phyloP scores from a whole-genome alignment of 2,329 filamentous ascomycete species.

The Drechslerella stenobrocha region DNA sequence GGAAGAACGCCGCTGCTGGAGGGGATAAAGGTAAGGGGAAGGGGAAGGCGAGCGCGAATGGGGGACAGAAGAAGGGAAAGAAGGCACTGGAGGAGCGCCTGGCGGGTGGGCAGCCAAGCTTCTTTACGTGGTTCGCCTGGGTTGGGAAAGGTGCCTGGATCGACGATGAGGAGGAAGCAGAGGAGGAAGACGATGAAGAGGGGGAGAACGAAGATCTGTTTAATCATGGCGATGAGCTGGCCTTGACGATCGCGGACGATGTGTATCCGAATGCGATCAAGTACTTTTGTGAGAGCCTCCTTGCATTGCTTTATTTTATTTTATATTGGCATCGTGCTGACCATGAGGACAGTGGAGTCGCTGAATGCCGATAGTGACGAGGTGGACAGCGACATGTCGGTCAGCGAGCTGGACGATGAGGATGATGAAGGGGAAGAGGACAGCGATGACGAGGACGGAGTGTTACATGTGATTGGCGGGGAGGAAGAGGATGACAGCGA shows the following conservation, averaged over 20 bases:
- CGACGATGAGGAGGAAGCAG: slow-evolving; percentile 59
- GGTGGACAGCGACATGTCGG: slow-evolving; percentile 64
- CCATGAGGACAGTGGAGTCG: slow-evolving; percentile 63
- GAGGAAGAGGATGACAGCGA: slow-evolving; percentile 52
- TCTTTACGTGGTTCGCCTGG: slow-evolving; percentile 52
- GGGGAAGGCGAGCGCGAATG: slow-evolving; percentile 57
- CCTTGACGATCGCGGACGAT: slow-evolving; percentile 79
- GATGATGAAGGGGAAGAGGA: slow-evolving; percentile 65
- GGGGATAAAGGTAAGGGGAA: slow-evolving; percentile 54
- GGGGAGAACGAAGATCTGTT: slow-evolving; percentile 75
- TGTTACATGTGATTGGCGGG: slow-evolving; percentile 49
- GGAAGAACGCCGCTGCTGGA: slow-evolving; percentile 58
- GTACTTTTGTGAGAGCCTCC: slow-evolving; percentile 75
- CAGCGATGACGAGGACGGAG: slow-evolving; percentile 57
- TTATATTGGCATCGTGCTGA: slow-evolving; percentile 4
- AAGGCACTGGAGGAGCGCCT: slow-evolving; percentile 63
- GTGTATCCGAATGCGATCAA: slow-evolving; percentile 85
- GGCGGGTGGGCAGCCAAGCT: slow-evolving; percentile 55
- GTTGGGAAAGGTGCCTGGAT: slow-evolving; percentile 53
- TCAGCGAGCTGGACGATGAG: slow-evolving; percentile 58
- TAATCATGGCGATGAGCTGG: slow-evolving; percentile 81
- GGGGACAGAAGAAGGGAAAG: slow-evolving; percentile 61
- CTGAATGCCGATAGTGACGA: slow-evolving; percentile 68
- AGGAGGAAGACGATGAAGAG: slow-evolving; percentile 63
- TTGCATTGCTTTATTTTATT: neutral